phyloP scores from a whole-genome alignment of 2,329 filamentous ascomycete species.

The Ceratocystis lukuohia region DNA sequence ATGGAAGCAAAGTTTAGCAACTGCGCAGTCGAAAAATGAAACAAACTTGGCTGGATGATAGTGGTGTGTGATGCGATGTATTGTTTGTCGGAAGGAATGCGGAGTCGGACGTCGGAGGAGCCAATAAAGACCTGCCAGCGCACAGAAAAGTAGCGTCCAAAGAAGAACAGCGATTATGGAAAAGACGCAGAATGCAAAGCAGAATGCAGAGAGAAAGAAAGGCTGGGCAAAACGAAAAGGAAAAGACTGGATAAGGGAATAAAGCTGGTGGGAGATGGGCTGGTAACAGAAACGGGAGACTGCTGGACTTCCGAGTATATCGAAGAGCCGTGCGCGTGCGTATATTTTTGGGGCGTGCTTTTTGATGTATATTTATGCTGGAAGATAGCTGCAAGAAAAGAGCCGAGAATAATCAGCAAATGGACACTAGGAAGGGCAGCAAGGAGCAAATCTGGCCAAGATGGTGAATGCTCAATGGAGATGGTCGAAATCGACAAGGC shows the following conservation, averaged over 20 bases:
- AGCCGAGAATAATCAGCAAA: too few relatives aligned
- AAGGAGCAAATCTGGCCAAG: too few relatives aligned
- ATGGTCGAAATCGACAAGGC: too few relatives aligned
- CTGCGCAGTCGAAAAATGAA: background rate
- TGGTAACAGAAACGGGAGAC: background rate
- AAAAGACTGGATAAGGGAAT: background rate
- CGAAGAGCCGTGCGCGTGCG: too few relatives aligned
- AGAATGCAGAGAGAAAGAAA: conserved; percentile 1
- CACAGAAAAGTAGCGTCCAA: background rate
- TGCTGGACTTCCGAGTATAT: background rate
- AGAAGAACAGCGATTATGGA: conserved; percentile 1
- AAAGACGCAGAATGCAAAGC: background rate
- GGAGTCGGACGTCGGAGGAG: conserved; percentile 2
- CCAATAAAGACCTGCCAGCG: conserved; percentile 8
- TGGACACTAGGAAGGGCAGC: too few relatives aligned
- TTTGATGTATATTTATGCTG: too few relatives aligned
- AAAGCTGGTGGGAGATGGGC: background rate
- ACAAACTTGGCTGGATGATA: background rate
- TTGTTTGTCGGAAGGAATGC: conserved; percentile 7
- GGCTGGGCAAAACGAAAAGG: background rate
- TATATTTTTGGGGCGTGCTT: too few relatives aligned
- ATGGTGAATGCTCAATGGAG: too few relatives aligned
- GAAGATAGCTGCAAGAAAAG: too few relatives aligned
- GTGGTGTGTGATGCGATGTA: background rate
- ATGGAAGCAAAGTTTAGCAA: background rate